Evolutionary conservation across 129 eudicot species (phyloP).

Genomic region (Scalesia atractyloides): DNA sequence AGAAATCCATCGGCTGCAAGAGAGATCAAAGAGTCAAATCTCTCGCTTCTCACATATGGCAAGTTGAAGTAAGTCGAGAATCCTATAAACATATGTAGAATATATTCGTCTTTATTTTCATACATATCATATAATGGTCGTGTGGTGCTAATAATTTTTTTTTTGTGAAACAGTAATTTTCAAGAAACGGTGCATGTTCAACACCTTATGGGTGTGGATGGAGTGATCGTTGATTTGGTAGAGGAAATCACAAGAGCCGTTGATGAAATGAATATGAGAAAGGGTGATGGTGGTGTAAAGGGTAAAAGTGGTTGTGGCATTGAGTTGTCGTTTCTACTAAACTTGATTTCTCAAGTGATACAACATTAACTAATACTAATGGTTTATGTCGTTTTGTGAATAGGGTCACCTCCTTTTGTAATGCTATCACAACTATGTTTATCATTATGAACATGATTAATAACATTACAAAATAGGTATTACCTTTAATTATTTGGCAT

Average conservation of each 20-base stretch:
- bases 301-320: slow-evolving; percentile 27
- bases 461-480: slow-evolving; percentile 18
- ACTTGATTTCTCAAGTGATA: slow-evolving; percentile 63
- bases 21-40: slow-evolving; percentile 74
- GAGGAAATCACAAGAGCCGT: slow-evolving; percentile 62
- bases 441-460: slow-evolving; percentile 6
- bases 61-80: slow-evolving; percentile 62
- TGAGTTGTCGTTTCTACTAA: slow-evolving; percentile 56
- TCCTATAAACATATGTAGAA: not conserved
- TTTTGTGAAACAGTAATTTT: slow-evolving; percentile 51
- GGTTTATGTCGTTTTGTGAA: slow-evolving; percentile 33
- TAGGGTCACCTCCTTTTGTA: slow-evolving; percentile 32
- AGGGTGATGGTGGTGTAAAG: slow-evolving; percentile 32
- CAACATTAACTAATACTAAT: slow-evolving; percentile 38
- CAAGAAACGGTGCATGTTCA: slow-evolving; percentile 76
- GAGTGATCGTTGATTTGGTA: slow-evolving; percentile 83
- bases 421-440: slow-evolving; percentile 15
- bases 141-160: no score
- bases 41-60: slow-evolving; percentile 78
- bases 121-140: no score
- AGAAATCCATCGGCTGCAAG: slow-evolving; percentile 63
- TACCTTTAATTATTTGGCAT: not conserved
- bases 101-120: no score
- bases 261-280: slow-evolving; percentile 32
- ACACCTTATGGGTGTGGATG: slow-evolving; percentile 76